Percentiles rank a stretch among this genome's conserved stretches.
phyloP scores from a whole-genome alignment of 1,139 yeast species.

The Suhomyces taliae region DNA sequence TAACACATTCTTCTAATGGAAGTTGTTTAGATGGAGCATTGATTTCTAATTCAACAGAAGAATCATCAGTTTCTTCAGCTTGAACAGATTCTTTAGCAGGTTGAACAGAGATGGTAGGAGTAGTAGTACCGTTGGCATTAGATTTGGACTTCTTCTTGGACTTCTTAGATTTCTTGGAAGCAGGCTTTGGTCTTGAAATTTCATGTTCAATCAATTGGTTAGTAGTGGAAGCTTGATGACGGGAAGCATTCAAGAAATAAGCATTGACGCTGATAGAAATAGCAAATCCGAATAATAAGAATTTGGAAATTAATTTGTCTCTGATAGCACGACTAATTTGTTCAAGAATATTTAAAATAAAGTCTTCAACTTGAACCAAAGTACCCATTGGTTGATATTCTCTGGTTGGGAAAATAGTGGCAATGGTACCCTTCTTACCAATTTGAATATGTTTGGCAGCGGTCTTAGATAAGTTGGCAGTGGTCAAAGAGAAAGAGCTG shows the following conservation, averaged over 20 bases:
- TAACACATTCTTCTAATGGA: slow-evolving; percentile 64
- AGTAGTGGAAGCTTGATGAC: slow-evolving; percentile 52
- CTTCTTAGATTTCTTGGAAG: slow-evolving; percentile 14
- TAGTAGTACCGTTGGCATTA: slow-evolving; percentile 2
- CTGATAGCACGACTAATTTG: slow-evolving; percentile 71
- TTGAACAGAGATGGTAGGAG: slow-evolving; percentile 1
- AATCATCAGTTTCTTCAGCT: slow-evolving; percentile 13
- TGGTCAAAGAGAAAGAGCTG: slow-evolving; percentile 30
- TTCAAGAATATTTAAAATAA: slow-evolving; percentile 51
- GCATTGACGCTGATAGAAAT: slow-evolving; percentile 79
- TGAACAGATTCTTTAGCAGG: neutral
- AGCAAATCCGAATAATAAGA: slow-evolving; percentile 69
- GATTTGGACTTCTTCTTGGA: slow-evolving; percentile 20
- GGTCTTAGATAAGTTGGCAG: slow-evolving; percentile 37
- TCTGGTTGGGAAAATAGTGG: slow-evolving; percentile 67
- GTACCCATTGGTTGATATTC: slow-evolving; percentile 69
- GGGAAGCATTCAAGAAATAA: slow-evolving; percentile 76
- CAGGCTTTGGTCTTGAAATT: slow-evolving; percentile 29
- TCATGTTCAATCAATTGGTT: slow-evolving; percentile 45
- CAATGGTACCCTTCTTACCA: slow-evolving; percentile 52
- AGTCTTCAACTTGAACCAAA: slow-evolving; percentile 66
- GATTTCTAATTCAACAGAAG: slow-evolving; percentile 27
- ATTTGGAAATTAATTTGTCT: slow-evolving; percentile 80
- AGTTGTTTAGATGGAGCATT: slow-evolving; percentile 22
- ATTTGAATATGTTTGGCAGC: slow-evolving; percentile 44